Evolutionary conservation across 495 filamentous ascomycete genomes (phyloP).

Genomic region (Amphirosellinia nigrospora): DNA sequence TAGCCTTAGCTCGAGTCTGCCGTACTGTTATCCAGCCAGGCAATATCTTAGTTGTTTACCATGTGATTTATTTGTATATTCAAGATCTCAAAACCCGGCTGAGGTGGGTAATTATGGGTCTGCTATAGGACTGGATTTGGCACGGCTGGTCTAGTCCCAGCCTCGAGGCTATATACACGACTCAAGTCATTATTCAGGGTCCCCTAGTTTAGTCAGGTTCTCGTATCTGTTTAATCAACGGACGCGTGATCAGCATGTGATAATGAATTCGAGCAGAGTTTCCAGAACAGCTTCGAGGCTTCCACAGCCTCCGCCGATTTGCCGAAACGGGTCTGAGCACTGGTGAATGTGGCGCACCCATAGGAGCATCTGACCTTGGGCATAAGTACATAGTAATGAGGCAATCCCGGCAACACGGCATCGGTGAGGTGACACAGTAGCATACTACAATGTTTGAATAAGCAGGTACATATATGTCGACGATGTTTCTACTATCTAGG

Average conservation of each 20-base stretch:
- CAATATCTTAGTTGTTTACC: background rate
- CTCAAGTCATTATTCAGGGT: slow-evolving; percentile 21
- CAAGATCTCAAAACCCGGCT: background rate
- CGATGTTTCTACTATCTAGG: background rate
- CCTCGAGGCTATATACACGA: slow-evolving; percentile 20
- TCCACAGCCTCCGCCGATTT: background rate
- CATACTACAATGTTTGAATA: background rate
- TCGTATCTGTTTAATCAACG: background rate
- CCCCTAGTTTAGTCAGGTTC: background rate
- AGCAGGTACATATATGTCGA: background rate
- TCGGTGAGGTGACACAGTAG: background rate
- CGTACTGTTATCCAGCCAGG: background rate
- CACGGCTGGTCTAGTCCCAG: background rate
- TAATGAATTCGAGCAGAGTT: background rate
- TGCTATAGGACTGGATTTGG: background rate
- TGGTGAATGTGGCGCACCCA: background rate
- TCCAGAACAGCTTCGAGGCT: background rate
- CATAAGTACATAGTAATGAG: no score
- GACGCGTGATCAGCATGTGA: background rate
- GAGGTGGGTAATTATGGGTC: slow-evolving; percentile 5
- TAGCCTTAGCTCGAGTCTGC: background rate
- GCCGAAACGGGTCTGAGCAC: background rate
- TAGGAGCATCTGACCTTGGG: background rate
- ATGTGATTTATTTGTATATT: background rate
- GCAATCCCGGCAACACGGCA: background rate